Conservation (phyloP, 2,329 filamentous ascomycete species). For the Hymenoscyphus occultus region DNA sequence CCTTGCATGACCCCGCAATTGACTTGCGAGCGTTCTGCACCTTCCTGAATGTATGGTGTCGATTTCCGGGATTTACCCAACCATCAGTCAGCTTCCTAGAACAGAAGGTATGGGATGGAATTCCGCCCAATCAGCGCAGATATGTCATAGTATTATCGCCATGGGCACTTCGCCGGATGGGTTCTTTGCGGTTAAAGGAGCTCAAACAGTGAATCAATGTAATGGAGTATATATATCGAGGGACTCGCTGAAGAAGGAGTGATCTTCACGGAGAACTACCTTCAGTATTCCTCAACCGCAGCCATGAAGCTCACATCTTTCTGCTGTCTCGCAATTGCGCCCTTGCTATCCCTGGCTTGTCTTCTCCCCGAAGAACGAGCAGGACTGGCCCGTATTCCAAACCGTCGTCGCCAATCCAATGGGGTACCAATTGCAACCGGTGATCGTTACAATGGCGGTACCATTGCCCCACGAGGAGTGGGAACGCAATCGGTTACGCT, state of each 20-base stretch:
- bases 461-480: slow-evolving; percentile 41
- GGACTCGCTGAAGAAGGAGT: not conserved
- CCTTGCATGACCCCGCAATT: not conserved
- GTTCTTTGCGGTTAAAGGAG: not conserved
- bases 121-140: not conserved
- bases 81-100: not conserved
- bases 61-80: not conserved
- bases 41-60: not conserved
- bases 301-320: slow-evolving; percentile 26
- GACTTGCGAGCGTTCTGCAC: not conserved
- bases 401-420: slow-evolving; percentile 22
- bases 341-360: slow-evolving; percentile 31
- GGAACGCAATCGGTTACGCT: slow-evolving; percentile 40
- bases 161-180: not conserved
- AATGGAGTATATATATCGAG: not conserved
- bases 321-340: slow-evolving; percentile 21
- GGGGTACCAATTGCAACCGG: slow-evolving; percentile 42
- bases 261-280: not conserved
- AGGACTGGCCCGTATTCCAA: slow-evolving; percentile 17
- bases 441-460: slow-evolving; percentile 43
- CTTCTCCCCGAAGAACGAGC: slow-evolving; percentile 41
- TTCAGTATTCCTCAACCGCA: slow-evolving; percentile 5
- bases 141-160: not conserved
- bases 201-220: not conserved
- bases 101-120: not conserved